Evolutionary conservation across 306 rosid genomes (phyloP), one percentile per base, ranked within the genome.

Genomic region (Prunus fruticosa): DNA sequence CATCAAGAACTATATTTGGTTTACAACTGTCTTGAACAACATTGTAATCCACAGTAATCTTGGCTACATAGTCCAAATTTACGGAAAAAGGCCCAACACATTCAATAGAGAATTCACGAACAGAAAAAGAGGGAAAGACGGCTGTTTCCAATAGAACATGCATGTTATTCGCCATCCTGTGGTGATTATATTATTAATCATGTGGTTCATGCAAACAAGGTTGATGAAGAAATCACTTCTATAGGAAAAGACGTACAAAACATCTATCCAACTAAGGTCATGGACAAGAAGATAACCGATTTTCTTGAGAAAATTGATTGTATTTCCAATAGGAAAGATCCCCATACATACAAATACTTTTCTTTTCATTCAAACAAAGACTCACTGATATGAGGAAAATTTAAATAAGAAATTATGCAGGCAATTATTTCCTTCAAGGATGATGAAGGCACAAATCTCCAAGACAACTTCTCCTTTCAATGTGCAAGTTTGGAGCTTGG

Each of bases 1-100:
- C 23, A 50, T 68, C 41, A 68, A 67, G 57, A 23, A 50, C 61
- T 69, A 50, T 69, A 50, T 30, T 69, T 16, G 61, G 64, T 58
- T 23, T 58, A 23, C 32, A 58, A 10, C 13, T 10, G 23, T 58
- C 10, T 23, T 4, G 11, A 69, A 50, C 46, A 50, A 16, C 50
- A 69, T 9, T 58, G 8, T 28, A 46, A 45, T n/a, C 43, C 2
- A 50, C 60, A 49, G 1, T 1, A 50, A 51, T 50, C 60, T 25
- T 49, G 23, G 62, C 16, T 46, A 68, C 46, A 20, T 0, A 13
- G 56, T 67, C 38, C 32, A 6, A 6, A 6, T 47, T 15, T 47
- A 20, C 7, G 0, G 54, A 67, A 20, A 38, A 43, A 18, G 9
- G 15, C 28, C 52, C 16, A 66, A 28, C 9, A 45, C 6, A 22